Evolutionary conservation across 768 basidiomycete species (phyloP).

Genomic region (Mycena amicta): DNA sequence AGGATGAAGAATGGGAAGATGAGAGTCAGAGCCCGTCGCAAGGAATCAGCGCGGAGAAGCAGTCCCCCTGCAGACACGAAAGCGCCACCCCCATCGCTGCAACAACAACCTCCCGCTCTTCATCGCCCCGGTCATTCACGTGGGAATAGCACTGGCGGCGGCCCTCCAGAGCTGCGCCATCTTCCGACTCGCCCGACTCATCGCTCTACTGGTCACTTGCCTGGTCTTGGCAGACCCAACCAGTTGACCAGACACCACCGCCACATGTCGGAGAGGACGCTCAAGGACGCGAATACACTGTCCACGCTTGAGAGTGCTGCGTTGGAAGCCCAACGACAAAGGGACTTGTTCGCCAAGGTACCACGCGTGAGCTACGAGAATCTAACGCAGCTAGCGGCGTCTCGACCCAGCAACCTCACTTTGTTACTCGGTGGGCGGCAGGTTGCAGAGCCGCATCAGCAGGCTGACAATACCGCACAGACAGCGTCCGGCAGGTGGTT

Average conservation of each 20-base stretch:
- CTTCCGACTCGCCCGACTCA: constrained; percentile 22
- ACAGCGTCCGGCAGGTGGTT: constrained; percentile 20
- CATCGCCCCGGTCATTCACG: no score
- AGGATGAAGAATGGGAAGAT: constrained; percentile 11
- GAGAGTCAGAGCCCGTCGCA: constrained; percentile 7
- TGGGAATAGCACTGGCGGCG: no score
- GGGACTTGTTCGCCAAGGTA: constrained; percentile 74
- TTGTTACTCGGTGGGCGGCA: constrained; percentile 25
- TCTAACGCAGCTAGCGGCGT: constrained; percentile 37
- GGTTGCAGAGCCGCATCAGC: constrained; percentile 14
- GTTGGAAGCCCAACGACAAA: constrained; percentile 66
- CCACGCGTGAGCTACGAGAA: constrained; percentile 69
- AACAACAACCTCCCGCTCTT: constrained; percentile 5
- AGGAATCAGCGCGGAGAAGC: no score
- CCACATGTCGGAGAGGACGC: background rate
- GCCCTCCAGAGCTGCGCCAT: constrained; percentile 16
- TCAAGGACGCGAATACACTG: constrained; percentile 9
- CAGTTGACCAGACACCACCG: constrained; percentile 27
- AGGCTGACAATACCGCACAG: constrained; percentile 10
- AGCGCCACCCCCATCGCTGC: constrained; percentile 20
- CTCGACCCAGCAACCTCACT: constrained; percentile 25
- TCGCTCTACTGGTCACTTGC: constrained; percentile 16
- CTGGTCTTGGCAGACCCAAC: constrained; percentile 25
- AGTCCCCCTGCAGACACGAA: no score
- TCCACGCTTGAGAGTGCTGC: constrained; percentile 26